phyloP scores from a whole-genome alignment of 1,284 basidiomycete species.

The Rhodofomes roseus region DNA sequence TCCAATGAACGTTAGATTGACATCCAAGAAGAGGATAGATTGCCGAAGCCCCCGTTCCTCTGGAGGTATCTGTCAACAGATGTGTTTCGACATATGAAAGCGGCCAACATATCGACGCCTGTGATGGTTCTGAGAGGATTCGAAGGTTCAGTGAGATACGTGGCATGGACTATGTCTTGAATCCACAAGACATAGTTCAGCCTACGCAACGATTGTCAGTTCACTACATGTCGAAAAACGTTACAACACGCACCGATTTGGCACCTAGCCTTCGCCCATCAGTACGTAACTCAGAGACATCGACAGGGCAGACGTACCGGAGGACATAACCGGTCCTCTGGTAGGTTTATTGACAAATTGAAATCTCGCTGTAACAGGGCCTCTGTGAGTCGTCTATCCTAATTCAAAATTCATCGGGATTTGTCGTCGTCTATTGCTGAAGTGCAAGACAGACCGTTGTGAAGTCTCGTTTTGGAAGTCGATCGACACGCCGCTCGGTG shows the following conservation, averaged over 20 bases:
- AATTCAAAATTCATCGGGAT: too few species aligned
- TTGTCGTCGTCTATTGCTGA: too few species aligned
- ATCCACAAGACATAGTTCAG: slow-evolving; percentile 78
- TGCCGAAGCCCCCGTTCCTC: slow-evolving; percentile 87
- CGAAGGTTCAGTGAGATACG: slow-evolving; percentile 6
- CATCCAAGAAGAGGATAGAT: slow-evolving; percentile 86
- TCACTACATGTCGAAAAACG: background rate
- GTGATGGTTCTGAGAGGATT: slow-evolving; percentile 9
- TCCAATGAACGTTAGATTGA: slow-evolving; percentile 49
- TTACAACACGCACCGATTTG: slow-evolving; percentile 49
- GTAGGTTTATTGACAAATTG: slow-evolving; percentile 55
- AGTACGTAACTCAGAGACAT: background rate
- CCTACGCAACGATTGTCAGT: slow-evolving; percentile 32
- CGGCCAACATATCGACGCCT: slow-evolving; percentile 54
- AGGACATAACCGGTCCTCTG: slow-evolving; percentile 78
- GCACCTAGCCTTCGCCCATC: slow-evolving; percentile 41
- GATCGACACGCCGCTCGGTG: slow-evolving; percentile 43
- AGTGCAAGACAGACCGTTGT: slow-evolving; percentile 62
- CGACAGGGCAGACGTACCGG: slow-evolving; percentile 56
- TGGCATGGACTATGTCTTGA: slow-evolving; percentile 49
- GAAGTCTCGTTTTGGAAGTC: slow-evolving; percentile 71
- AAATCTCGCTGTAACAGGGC: slow-evolving; percentile 79
- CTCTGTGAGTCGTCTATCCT: slow-evolving; percentile 64
- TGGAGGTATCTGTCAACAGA: slow-evolving; percentile 27
- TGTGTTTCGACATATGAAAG: background rate